Conservation (phyloP, 805 yeast genomes). For the Peterozyma toletana region DNA sequence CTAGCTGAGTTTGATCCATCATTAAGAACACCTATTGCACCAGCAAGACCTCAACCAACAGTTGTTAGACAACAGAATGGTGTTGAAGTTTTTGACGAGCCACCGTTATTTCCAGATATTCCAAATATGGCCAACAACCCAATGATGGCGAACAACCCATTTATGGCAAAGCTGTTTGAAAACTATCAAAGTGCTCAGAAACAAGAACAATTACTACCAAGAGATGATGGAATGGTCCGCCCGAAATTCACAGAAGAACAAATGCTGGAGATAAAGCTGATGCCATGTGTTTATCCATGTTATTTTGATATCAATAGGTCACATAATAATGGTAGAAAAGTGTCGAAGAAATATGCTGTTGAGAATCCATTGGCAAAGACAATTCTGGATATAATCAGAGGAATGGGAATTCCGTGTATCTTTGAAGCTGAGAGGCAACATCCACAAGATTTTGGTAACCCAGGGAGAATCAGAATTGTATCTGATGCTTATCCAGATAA, state of each 20-base stretch:
- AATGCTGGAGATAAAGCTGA: conserved; percentile 52
- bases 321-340: conserved; percentile 79
- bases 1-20: conserved; percentile 81
- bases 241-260: conserved; percentile 43
- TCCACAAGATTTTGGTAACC: conserved; percentile 96
- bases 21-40: conserved; percentile 64
- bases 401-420: conserved; percentile 25
- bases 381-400: conserved; percentile 61
- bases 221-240: conserved; percentile 9
- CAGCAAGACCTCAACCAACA: conserved; percentile 49
- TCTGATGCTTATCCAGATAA: conserved; percentile 28
- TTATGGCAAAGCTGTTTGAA: conserved; percentile 14
- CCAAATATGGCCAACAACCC: too few relatives aligned
- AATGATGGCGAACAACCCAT: conserved; percentile 6
- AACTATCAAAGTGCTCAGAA: conserved; percentile 11
- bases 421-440: conserved; percentile 81
- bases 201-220: conserved; percentile 9
- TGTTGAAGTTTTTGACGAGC: conserved; percentile 10
- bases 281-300: conserved; percentile 83
- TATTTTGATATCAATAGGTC: conserved; percentile 80
- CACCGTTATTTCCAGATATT: conserved; percentile 19
- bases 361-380: conserved; percentile 83
- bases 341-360: conserved; percentile 60
- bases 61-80: conserved; percentile 55
- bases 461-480: conserved; percentile 86